Evolutionary conservation across 306 rosid genomes (phyloP).

Genomic region (Glycine tomentella): DNA sequence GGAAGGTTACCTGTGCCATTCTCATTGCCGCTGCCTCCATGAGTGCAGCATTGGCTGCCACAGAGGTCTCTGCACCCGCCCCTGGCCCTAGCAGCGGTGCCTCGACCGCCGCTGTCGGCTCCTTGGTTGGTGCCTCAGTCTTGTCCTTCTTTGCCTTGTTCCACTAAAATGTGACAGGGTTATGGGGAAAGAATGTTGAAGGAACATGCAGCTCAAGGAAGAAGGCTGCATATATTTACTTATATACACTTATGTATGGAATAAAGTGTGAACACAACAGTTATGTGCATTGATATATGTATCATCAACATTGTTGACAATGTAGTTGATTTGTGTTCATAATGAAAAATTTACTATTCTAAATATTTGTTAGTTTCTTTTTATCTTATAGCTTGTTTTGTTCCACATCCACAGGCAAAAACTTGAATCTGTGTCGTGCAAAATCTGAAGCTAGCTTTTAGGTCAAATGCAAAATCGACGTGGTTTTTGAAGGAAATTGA

Average conservation of each 20-base stretch:
- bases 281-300: neutral
- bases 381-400: neutral
- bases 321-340: constrained; percentile 12
- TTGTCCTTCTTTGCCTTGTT: constrained; percentile 62
- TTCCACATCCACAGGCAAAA: too few relatives aligned
- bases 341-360: neutral
- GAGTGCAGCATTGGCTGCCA: constrained; percentile 50
- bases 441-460: too few relatives aligned
- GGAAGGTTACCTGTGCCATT: constrained; percentile 52
- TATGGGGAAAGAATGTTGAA: neutral
- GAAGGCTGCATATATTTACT: neutral
- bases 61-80: constrained; percentile 38
- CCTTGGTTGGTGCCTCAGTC: constrained; percentile 64
- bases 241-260: neutral
- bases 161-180: constrained; percentile 37
- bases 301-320: neutral
- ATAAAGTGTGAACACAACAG: constrained; percentile 15
- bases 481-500: too few relatives aligned
- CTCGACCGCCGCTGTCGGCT: constrained; percentile 51
- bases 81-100: constrained; percentile 56
- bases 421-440: too few relatives aligned
- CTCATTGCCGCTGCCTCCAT: constrained; percentile 56
- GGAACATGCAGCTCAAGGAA: neutral
- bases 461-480: neutral
- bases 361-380: neutral